phyloP scores from a whole-genome alignment of 129 eudicot genomes.

The Flaveria brownii region DNA sequence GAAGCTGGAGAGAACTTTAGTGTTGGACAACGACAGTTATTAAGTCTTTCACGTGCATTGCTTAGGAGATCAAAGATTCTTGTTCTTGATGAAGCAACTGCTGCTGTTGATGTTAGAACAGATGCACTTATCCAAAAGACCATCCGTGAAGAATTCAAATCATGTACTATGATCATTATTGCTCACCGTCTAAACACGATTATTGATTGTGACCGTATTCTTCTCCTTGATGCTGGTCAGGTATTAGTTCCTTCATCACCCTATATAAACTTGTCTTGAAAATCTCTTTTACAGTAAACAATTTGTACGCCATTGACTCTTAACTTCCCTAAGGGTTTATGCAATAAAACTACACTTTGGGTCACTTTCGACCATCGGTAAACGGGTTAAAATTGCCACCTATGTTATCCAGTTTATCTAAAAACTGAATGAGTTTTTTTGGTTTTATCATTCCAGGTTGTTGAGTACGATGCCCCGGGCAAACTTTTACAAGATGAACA shows the following conservation, averaged over 20 bases:
- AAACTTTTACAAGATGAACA: conserved; percentile 53
- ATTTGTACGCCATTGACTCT: neutral
- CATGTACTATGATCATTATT: conserved; percentile 95
- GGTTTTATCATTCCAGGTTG: conserved; percentile 45
- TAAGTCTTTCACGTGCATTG: conserved; percentile 92
- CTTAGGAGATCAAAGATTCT: conserved; percentile 93
- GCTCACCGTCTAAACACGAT: conserved; percentile 96
- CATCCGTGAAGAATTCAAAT: conserved; percentile 86
- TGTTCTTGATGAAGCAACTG: conserved; percentile 99
- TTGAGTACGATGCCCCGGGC: conserved; percentile 78
- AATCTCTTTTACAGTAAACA: neutral
- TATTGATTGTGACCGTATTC: conserved; percentile 83
- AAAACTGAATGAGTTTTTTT: neutral
- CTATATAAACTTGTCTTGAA: neutral
- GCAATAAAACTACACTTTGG: too few species aligned
- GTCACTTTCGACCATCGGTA: neutral
- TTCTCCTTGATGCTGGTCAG: conserved; percentile 91
- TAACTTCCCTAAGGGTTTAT: neutral
- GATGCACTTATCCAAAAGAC: conserved; percentile 98
- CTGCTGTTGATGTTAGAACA: conserved; percentile 97
- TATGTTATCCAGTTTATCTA: neutral
- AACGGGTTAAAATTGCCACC: neutral
- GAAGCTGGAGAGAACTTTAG: conserved; percentile 98
- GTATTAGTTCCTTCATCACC: conserved; percentile 40
- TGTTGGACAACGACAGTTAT: conserved; percentile 89